Evolutionary conservation across 129 eudicot genomes (phyloP).

Genomic region (Daucus carota): DNA sequence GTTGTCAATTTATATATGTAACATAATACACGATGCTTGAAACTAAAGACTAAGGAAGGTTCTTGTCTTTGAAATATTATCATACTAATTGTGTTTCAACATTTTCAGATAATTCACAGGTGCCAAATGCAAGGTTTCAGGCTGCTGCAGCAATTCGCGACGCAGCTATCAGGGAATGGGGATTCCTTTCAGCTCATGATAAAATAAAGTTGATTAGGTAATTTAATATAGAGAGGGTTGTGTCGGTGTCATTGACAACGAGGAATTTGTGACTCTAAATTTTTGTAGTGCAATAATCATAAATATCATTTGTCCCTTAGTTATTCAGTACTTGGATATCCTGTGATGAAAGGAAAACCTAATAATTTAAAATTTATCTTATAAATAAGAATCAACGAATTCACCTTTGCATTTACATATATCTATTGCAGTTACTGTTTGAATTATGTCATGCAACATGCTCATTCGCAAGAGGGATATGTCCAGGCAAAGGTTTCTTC

Average conservation of each 20-base stretch:
- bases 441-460: constrained; percentile 76
- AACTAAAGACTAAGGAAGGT: background rate
- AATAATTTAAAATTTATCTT: background rate
- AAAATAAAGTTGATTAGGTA: constrained; percentile 82
- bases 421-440: constrained; percentile 64
- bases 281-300: background rate
- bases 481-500: constrained; percentile 86
- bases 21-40: background rate
- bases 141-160: constrained; percentile 87
- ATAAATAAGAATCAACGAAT: background rate
- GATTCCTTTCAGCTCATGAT: constrained; percentile 54
- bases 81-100: constrained; percentile 11
- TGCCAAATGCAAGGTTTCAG: constrained; percentile 92
- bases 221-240: background rate
- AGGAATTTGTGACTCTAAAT: background rate
- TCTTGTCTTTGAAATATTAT: background rate
- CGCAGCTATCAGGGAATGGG: constrained; percentile 94
- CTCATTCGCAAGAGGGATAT: constrained; percentile 76
- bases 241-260: background rate
- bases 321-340: background rate
- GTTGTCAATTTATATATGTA: background rate
- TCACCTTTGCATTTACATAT: background rate
- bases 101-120: constrained; percentile 71
- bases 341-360: background rate
- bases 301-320: background rate